These are phyloP conservation scores for Exobasidium rhododendri DNA, from an alignment of 1,284 basidiomycete species.

Conservation along the genomic window DNA sequence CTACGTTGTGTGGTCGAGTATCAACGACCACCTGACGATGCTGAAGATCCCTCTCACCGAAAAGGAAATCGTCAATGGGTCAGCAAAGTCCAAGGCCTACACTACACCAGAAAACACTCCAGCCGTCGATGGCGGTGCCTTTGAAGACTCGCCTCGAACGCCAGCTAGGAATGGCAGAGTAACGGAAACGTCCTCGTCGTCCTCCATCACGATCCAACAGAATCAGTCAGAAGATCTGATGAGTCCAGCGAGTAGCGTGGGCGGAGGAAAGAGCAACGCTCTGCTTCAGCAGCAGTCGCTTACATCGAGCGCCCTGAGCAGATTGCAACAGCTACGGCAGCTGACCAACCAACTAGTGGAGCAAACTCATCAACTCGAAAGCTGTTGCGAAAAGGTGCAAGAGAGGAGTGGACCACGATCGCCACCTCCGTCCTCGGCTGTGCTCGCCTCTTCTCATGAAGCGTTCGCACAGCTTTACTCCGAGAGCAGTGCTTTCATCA, in stretches of 20 bases:
- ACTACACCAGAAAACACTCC: not conserved
- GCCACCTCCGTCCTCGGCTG: not conserved
- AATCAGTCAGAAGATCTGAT: not conserved
- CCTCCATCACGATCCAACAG: not conserved
- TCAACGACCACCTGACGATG: conserved; percentile 33
- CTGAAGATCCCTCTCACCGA: conserved; percentile 16
- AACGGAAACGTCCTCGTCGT: not conserved
- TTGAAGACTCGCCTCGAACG: not conserved
- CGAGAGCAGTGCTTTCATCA: conserved; percentile 6
- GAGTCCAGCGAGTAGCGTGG: not conserved
- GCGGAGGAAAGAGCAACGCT: not conserved
- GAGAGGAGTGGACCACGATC: not conserved
- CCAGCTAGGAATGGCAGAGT: not conserved
- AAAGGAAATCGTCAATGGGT: conserved; percentile 9
- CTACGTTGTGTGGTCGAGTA: conserved; percentile 34
- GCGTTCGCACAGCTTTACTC: not conserved
- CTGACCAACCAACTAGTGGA: not conserved
- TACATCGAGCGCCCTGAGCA: not conserved
- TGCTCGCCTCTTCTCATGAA: not conserved
- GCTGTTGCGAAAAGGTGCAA: not conserved
- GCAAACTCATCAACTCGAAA: not conserved
- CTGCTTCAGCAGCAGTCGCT: not conserved
- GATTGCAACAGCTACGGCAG: not conserved
- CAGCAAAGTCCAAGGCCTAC: not conserved
- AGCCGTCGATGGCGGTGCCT: not conserved